A percentile compares a stretch with the other conserved stretches of the same genome.
These are phyloP conservation scores for Chaetomiaceae sp. DNA, from an alignment of 2,329 filamentous ascomycete species.

Conservation along the genomic window DNA sequence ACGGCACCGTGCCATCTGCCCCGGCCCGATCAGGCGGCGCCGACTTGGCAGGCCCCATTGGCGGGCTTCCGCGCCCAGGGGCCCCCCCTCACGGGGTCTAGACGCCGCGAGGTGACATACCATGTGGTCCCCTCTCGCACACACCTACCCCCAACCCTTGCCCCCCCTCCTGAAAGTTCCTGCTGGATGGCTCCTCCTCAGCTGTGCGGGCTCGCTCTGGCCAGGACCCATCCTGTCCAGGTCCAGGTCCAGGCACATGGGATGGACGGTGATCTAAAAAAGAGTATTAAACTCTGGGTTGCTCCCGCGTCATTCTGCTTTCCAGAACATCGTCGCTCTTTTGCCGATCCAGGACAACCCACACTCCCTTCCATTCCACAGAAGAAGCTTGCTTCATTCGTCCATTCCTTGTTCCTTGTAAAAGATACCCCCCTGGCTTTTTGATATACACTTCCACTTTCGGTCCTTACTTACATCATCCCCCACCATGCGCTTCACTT, in stretches of 20 bases:
- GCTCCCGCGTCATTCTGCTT: no score
- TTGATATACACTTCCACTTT: no score
- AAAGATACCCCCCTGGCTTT: neutral
- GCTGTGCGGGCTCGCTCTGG: no score
- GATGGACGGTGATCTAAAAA: no score
- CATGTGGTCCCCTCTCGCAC: slow-evolving; percentile 1
- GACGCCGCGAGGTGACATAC: neutral
- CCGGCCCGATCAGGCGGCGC: slow-evolving; percentile 6
- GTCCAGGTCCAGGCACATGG: no score
- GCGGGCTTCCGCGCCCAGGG: neutral
- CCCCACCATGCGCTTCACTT: slow-evolving; percentile 12
- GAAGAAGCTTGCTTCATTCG: no score
- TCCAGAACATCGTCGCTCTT: no score
- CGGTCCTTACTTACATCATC: neutral
- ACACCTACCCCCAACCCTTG: neutral
- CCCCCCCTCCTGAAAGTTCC: neutral
- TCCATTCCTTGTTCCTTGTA: neutral
- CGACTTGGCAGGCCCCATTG: slow-evolving; percentile 7
- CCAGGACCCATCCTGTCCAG: no score
- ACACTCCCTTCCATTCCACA: no score
- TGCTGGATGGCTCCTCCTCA: neutral
- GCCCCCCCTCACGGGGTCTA: neutral
- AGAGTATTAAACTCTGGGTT: no score
- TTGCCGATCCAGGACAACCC: no score
- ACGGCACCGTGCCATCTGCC: neutral